phyloP scores from a whole-genome alignment of 139 green algal species.

The Deuterostichococcus epilithicus region DNA sequence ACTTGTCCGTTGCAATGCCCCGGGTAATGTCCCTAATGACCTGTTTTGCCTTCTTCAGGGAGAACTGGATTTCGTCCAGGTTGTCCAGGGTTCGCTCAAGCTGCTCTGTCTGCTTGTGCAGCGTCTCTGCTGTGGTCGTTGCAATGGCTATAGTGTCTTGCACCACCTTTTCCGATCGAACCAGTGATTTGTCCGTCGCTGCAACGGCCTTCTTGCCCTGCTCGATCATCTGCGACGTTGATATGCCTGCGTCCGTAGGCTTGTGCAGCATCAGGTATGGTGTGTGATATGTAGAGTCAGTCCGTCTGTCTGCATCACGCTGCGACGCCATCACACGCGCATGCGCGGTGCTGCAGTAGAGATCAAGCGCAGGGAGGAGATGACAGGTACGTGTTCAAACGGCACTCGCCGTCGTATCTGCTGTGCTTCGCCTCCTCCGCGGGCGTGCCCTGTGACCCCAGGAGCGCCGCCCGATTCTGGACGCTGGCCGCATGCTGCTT shows the following conservation, averaged over 20 bases:
- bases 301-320: not conserved
- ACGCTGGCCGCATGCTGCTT: conserved; percentile 43
- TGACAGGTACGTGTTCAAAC: not conserved
- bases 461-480: not conserved
- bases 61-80: conserved; percentile 88
- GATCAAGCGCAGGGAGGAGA: too few species aligned
- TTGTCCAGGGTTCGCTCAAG: conserved; percentile 74
- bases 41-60: conserved; percentile 78
- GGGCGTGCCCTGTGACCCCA: not conserved
- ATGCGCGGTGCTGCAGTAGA: too few species aligned
- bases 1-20: conserved; percentile 86
- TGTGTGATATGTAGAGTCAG: too few species aligned
- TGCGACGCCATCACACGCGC: too few species aligned
- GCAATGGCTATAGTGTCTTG: conserved; percentile 79
- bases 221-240: conserved; percentile 67
- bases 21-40: conserved; percentile 81
- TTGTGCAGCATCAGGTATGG: not conserved
- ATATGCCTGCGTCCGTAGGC: conserved; percentile 55
- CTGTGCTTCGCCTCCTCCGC: not conserved
- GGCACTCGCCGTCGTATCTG: not conserved
- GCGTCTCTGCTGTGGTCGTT: conserved; percentile 68
- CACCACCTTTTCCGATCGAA: conserved; percentile 56
- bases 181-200: conserved; percentile 65
- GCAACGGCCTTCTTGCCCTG: conserved; percentile 66
- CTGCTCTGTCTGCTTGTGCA: conserved; percentile 74